Evolutionary conservation across 768 basidiomycete species (phyloP), one percentile per base, ranked within the genome.

Genomic region (Paxillus ammoniavirescens): DNA sequence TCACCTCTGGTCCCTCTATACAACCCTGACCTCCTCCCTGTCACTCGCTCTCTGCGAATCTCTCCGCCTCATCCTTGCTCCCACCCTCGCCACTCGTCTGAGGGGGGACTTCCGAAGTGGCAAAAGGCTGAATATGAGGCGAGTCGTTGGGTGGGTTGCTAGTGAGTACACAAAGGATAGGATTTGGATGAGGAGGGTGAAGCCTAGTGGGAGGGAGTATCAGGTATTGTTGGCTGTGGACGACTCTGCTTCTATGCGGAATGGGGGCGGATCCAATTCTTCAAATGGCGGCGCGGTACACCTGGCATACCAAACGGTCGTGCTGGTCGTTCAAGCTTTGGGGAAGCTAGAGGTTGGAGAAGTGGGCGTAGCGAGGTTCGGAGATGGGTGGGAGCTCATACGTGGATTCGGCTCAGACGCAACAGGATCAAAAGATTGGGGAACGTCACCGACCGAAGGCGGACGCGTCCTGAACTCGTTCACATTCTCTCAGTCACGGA

Each of bases 121-220:
- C 49, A 99, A 99, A 73, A 82, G 96, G 17, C 81, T 99, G 30
- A 98, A 98, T 72, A 98, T 98, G 96, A 93, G 95, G 69, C 95
- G 95, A 73, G 93, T 98, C 69, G 95, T 99, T 56, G 85, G 91
- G 3, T 98, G 96, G 77, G 95, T 99, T 56, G 96, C 97, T 35
- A 92, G 89, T 73, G 97, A 99, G 73, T 99, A 92, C 76, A 98
- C 95, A 48, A 98, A 98, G 70, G 96, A 99, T 79, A 95, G 95
- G 73, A 98, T 98, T 59, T 99, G 97, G 97, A 77, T 98, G 35
- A 87, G 96, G 23, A 82, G 97, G 18, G 97, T 95, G 4, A 86
- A 89, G 47, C 96, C 97, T 5, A 93, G 91, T 66, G 86, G 91
- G 63, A 82, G 97, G 45, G 95, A 97, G 66, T 98, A 98, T 70